phyloP scores from a whole-genome alignment of 208 protist species.

The Trypanosoma platydactyli region DNA sequence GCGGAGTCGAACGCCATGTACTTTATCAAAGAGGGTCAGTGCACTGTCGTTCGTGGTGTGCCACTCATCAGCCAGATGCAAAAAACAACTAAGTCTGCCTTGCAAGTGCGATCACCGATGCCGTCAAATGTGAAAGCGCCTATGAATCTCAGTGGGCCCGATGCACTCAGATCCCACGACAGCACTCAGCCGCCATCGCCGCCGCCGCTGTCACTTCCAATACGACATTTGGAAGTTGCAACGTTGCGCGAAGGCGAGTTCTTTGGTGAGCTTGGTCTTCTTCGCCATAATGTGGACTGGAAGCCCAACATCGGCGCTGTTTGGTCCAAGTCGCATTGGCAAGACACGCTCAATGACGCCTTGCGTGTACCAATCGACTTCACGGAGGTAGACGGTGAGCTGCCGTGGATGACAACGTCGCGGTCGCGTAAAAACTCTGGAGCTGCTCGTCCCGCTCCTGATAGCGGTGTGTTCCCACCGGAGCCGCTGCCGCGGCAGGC shows the following conservation, averaged over 20 bases:
- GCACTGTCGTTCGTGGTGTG: conserved; percentile 51
- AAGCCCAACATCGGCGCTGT: conserved; percentile 48
- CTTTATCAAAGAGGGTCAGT: conserved; percentile 58
- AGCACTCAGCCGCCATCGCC: not conserved
- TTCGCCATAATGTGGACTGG: conserved; percentile 60
- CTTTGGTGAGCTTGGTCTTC: conserved; percentile 69
- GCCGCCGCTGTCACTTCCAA: not conserved
- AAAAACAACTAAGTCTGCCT: not conserved
- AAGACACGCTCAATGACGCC: conserved; percentile 33
- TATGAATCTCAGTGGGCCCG: not conserved
- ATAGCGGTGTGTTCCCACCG: conserved; percentile 19
- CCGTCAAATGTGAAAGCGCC: not conserved
- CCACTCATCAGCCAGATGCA: conserved; percentile 15
- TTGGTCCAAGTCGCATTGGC: conserved; percentile 66
- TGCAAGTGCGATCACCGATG: not conserved
- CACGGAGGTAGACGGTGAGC: conserved; percentile 17
- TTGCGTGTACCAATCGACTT: conserved; percentile 19
- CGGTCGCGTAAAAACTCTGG: not conserved
- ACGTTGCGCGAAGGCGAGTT: conserved; percentile 59
- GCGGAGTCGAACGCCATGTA: conserved; percentile 54
- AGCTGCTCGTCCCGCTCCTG: not conserved
- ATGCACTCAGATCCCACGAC: not conserved
- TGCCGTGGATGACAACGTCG: conserved; percentile 6
- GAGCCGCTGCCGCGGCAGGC: conserved; percentile 30
- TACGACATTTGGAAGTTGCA: conserved; percentile 56